phyloP scores from a whole-genome alignment of 169 alveolate species.

The Plasmodium cynomolgi region DNA sequence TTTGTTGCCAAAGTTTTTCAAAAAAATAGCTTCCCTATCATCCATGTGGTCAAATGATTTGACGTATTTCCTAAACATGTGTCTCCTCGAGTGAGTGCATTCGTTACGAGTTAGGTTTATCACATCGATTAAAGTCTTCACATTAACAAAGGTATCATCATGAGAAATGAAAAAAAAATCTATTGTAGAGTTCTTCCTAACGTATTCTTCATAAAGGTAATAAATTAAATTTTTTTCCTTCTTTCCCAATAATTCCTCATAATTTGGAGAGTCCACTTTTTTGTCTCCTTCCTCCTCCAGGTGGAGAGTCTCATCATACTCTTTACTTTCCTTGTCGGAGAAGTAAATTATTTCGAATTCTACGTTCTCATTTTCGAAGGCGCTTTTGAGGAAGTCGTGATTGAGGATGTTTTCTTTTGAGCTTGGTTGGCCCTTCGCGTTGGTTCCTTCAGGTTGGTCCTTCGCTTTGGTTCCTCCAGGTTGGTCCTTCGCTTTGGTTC shows the following conservation, averaged over 20 bases:
- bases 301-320: conserved; percentile 15
- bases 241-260: background rate
- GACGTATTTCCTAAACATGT: conserved; percentile 46
- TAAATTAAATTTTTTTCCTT: conserved; percentile 29
- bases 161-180: conserved; percentile 36
- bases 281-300: background rate
- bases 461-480: no score
- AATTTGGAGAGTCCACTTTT: background rate
- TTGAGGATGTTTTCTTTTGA: background rate
- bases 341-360: conserved; percentile 17
- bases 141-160: conserved; percentile 63
- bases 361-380: conserved; percentile 22
- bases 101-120: conserved; percentile 38
- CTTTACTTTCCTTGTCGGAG: conserved; percentile 36
- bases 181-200: conserved; percentile 16
- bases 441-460: no score
- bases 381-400: conserved; percentile 20
- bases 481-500: background rate
- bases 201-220: conserved; percentile 62
- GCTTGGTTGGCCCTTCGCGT: no score
- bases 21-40: background rate
- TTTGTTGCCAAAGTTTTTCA: conserved; percentile 15
- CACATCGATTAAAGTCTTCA: conserved; percentile 68
- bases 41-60: conserved; percentile 18
- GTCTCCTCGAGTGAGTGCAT: conserved; percentile 48